These are phyloP conservation scores for Solanum phureja DNA, from an alignment of 257 asterid genomes.

Conservation along the genomic window DNA sequence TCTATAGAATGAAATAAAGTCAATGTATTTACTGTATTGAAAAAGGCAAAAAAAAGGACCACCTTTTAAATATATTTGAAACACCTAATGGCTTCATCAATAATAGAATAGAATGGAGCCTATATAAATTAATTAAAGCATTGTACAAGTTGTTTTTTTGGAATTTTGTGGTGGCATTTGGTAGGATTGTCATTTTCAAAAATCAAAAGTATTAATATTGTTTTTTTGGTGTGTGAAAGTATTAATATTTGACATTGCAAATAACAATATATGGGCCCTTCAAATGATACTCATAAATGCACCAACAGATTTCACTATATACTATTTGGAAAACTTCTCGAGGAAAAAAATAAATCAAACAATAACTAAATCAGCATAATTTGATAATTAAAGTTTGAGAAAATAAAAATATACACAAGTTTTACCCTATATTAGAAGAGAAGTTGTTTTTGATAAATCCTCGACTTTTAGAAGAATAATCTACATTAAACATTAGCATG, in stretches of 20 bases:
- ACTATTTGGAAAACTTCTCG: neutral
- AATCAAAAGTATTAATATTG: neutral
- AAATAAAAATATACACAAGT: rapidly evolving
- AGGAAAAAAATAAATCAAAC: neutral
- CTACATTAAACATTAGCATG: neutral
- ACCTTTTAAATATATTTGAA: neutral
- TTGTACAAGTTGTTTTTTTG: neutral
- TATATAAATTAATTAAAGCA: neutral
- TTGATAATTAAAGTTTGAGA: neutral
- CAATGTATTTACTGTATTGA: neutral
- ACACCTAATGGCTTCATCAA: neutral
- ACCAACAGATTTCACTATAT: neutral
- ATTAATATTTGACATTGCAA: neutral
- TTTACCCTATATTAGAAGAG: too few species aligned
- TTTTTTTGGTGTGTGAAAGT: neutral
- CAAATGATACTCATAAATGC: neutral
- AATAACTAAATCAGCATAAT: neutral
- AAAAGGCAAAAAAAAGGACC: neutral
- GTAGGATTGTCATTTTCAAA: neutral
- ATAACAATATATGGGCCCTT: neutral
- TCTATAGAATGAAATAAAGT: neutral
- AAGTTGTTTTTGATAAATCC: neutral
- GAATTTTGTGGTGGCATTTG: neutral
- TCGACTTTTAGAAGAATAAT: neutral
- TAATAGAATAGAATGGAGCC: neutral